Base-by-base conservation (phyloP, 257 asterid genomes). In the Nicotiana attenuata region DNA sequence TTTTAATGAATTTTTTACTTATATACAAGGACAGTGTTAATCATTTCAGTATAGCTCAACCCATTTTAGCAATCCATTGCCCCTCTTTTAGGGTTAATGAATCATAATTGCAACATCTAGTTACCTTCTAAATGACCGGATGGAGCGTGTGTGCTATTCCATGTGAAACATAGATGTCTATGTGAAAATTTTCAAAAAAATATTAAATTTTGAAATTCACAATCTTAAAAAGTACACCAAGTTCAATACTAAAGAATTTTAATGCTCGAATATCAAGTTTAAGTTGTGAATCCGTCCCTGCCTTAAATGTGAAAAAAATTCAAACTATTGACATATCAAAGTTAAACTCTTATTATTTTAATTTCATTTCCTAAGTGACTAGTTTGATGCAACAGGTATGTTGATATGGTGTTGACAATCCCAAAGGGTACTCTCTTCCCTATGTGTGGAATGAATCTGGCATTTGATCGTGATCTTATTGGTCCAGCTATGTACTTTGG, bases 401-500 rank as follows among this genome's bases (percentile, higher is more conserved):
- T 92, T 20, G 95, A 93, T 86, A 93, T 89, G 11, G 98, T 95
- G 22, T n/a, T 95, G 94, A 95, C 98, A 4, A 95, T 95, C 29
- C 98, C 98, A 45, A 93, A 92, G 87, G 98, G 98, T 47, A 95
- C 97, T 11, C 93, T 95, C 7, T 93, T 95, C 20, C 98, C 98
- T 38, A 95, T 95, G 98, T 93, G 98, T 83, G 98, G 98, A 1
- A 95, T 95, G 98, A 95, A 95, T 29, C 83, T 95, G 33, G 97
- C 93, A 7, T 95, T 95, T 67, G 92, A 95, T 65, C 98, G 98
- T 3, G 98, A 95, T 0, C 97, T 95, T 63, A 95, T 95, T 31
- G 98, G 98, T 33, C 98, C 98, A 0, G 98, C 98, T 3, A 92
- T 95, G 98, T 93, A 93, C 84, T 95, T 93, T 55, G 98, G 98